Base-by-base conservation (phyloP, 148 eudicot genomes). In the Fagopyrum homotropicum region DNA sequence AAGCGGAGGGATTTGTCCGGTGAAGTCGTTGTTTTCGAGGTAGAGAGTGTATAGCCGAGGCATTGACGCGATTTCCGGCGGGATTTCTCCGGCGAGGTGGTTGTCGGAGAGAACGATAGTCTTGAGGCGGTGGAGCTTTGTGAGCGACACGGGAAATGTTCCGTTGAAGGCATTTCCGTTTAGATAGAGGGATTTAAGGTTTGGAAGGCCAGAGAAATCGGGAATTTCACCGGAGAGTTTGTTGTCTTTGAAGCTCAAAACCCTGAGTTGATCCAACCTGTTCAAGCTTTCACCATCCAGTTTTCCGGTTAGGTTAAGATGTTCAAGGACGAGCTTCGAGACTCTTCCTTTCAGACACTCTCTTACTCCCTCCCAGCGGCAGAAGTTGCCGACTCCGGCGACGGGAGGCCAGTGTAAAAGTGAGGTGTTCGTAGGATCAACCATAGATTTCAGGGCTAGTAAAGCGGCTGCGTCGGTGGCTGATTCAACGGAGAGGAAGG, bases 311-410 rank as follows among this genome's bases (percentile, higher is more conserved):
- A 95, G 69, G 35, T 83, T 87, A 5, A 77, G 78, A 64, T 82
- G 69, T 66, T 94, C 98, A 0, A 92, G 84, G 2, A 94, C 93
- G 8, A 95, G 96, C 79, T 95, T 95, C 0, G 85, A 80, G 11
- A 95, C 91, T n/a, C 97, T 83, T 0, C 91, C 90, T n/a, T 77
- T 81, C 57, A 84, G 75, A 70, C 98, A 95, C 75, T 90, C 89
- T 52, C 72, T 86, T 1, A 95, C 88, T 19, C 97, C 98, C 68
- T 84, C 59, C 98, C 98, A 95, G 2, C 81, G 78, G 79, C 98
- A 92, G 0, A 83, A 79, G 69, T 88, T 82, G 35, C 4, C 40
- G 40, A 35, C 40, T 35, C 40, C 15, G 15, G 55, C 55, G 6
- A 11, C 49, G 14, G 26, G 11, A 15, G 74, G 51, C 74, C 74